Evolutionary conservation across 2,329 filamentous ascomycete species (phyloP).

Genomic region (Monosporascus cannonballus): DNA sequence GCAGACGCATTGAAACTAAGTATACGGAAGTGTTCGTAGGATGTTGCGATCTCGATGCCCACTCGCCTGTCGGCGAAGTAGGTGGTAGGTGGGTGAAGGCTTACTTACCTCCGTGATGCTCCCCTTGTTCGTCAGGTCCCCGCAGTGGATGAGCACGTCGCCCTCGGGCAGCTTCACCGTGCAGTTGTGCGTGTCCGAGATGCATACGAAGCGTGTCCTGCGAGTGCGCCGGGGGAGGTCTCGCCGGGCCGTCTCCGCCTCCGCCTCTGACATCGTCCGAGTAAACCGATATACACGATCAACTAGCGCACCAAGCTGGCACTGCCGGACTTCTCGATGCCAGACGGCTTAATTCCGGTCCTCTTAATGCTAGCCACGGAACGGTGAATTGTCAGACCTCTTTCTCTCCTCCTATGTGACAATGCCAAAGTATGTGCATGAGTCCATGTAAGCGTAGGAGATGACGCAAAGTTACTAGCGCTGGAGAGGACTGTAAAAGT

Average conservation of each 20-base stretch:
- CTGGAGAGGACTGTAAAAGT: no score
- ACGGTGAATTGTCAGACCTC: neutral
- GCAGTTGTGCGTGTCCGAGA: conserved; percentile 71
- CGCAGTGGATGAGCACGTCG: conserved; percentile 70
- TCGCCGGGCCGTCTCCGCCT: neutral
- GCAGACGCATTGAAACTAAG: no score
- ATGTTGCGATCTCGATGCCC: no score
- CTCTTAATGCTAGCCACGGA: neutral
- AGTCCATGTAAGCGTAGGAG: no score
- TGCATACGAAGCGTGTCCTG: conserved; percentile 63
- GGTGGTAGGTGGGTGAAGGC: conserved; percentile 11
- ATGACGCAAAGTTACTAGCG: no score
- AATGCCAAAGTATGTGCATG: no score
- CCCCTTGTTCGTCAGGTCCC: conserved; percentile 71
- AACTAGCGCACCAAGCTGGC: no score
- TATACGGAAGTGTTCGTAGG: no score
- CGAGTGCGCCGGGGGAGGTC: conserved; percentile 20
- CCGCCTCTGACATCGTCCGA: neutral
- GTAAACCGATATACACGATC: no score
- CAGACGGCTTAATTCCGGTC: neutral
- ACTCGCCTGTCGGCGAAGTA: neutral
- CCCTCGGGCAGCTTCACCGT: conserved; percentile 60
- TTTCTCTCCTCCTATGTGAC: no score
- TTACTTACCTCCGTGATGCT: conserved; percentile 39
- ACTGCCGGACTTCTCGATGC: no score